Conservation (phyloP, 106 monocot species). For the Dioscorea dumetorum region DNA sequence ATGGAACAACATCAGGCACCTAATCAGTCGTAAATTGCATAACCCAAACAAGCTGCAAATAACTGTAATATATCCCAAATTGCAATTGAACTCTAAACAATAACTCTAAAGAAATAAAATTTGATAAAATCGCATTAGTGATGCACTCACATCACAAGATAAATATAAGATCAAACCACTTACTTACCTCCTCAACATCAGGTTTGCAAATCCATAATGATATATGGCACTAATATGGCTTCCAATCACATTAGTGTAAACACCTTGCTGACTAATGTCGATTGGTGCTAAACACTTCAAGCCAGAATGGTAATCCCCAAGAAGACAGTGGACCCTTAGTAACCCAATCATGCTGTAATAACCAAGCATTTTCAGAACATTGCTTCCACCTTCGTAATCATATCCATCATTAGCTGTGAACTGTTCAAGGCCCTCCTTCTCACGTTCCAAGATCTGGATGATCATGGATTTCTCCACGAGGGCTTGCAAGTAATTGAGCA, state of each 20-base stretch:
- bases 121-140: too few species aligned
- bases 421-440: slow-evolving; percentile 85
- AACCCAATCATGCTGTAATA: slow-evolving; percentile 97
- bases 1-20: too few species aligned
- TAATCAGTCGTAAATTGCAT: too few species aligned
- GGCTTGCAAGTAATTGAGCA: slow-evolving; percentile 96
- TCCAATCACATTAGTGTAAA: slow-evolving; percentile 88
- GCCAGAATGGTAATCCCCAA: slow-evolving; percentile 87
- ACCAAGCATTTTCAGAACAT: slow-evolving; percentile 92
- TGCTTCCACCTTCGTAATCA: slow-evolving; percentile 93
- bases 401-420: slow-evolving; percentile 89
- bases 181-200: slow-evolving; percentile 79
- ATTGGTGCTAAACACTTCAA: slow-evolving; percentile 86
- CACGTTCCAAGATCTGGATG: slow-evolving; percentile 73
- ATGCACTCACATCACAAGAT: too few species aligned
- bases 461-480: slow-evolving; percentile 94
- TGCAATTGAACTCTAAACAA: too few species aligned
- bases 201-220: slow-evolving; percentile 92
- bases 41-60: too few species aligned
- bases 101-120: too few species aligned
- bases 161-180: too few species aligned
- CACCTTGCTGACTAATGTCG: slow-evolving; percentile 85
- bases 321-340: slow-evolving; percentile 85
- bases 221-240: slow-evolving; percentile 92
- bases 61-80: too few species aligned